Evolutionary conservation across 2,329 filamentous ascomycete species (phyloP).

Genomic region (Hypomyces perniciosus): DNA sequence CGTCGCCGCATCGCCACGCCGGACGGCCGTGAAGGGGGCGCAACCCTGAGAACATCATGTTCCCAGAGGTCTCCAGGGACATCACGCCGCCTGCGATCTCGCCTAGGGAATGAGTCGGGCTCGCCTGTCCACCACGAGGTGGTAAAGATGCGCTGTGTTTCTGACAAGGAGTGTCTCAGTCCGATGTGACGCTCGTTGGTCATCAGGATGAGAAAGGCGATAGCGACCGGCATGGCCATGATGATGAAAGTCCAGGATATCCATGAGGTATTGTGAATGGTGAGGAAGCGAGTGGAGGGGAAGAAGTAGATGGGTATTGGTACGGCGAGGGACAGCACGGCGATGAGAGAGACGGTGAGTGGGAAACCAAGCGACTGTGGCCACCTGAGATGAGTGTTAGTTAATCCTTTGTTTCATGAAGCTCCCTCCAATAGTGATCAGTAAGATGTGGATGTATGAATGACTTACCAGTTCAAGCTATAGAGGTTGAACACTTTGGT

Average conservation of each 20-base stretch:
- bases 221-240: conserved; percentile 63
- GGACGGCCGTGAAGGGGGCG: conserved; percentile 21
- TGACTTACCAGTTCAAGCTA: conserved; percentile 55
- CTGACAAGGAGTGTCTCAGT: conserved; percentile 54
- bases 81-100: conserved; percentile 37
- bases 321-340: conserved; percentile 50
- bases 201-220: conserved; percentile 58
- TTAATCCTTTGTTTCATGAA: neutral
- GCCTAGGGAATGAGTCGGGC: conserved; percentile 39
- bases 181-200: conserved; percentile 58
- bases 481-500: conserved; percentile 68
- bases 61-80: conserved; percentile 33
- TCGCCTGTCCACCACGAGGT: conserved; percentile 61
- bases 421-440: neutral
- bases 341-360: conserved; percentile 56
- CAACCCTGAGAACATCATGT: conserved; percentile 26
- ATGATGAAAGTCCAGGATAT: conserved; percentile 64
- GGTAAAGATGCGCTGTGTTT: conserved; percentile 63
- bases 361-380: conserved; percentile 58
- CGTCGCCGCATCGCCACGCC: conserved; percentile 40
- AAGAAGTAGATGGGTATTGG: conserved; percentile 56
- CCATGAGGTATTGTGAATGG: conserved; percentile 60
- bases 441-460: neutral
- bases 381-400: conserved; percentile 38
- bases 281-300: conserved; percentile 47